Conservation (phyloP, 176 grass and related monocot genomes). For the Musa schizocarpa region DNA sequence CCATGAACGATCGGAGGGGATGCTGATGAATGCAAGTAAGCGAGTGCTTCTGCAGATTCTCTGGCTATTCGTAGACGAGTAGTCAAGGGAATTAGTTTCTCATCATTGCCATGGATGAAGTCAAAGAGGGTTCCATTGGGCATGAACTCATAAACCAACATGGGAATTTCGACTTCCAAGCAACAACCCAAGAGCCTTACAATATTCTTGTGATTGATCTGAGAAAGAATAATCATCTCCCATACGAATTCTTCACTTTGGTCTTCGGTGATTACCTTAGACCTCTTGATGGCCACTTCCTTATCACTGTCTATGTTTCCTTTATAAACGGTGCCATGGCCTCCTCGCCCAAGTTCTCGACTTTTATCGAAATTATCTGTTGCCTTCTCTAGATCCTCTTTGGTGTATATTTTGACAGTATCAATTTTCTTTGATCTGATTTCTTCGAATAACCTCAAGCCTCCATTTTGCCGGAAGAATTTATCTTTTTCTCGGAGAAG, state of each 20-base stretch:
- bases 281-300: conserved; percentile 43
- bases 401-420: conserved; percentile 29
- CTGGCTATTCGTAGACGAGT: background rate
- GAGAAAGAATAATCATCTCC: conserved; percentile 51
- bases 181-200: conserved; percentile 59
- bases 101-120: conserved; percentile 33
- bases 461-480: background rate
- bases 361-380: conserved; percentile 26
- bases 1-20: conserved; percentile 26
- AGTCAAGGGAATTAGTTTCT: background rate
- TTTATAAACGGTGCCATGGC: conserved; percentile 45
- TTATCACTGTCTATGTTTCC: conserved; percentile 30
- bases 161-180: conserved; percentile 54
- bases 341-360: conserved; percentile 29
- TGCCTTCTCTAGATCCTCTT: conserved; percentile 42
- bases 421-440: background rate
- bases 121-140: conserved; percentile 51
- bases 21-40: conserved; percentile 4
- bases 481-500: background rate
- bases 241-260: conserved; percentile 38
- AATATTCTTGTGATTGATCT: conserved; percentile 58
- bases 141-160: conserved; percentile 51
- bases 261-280: conserved; percentile 33
- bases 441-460: background rate
- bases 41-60: conserved; percentile 11